Evolutionary conservation across 805 yeast species (phyloP).

Genomic region (Saccharomycopsis amapae): DNA sequence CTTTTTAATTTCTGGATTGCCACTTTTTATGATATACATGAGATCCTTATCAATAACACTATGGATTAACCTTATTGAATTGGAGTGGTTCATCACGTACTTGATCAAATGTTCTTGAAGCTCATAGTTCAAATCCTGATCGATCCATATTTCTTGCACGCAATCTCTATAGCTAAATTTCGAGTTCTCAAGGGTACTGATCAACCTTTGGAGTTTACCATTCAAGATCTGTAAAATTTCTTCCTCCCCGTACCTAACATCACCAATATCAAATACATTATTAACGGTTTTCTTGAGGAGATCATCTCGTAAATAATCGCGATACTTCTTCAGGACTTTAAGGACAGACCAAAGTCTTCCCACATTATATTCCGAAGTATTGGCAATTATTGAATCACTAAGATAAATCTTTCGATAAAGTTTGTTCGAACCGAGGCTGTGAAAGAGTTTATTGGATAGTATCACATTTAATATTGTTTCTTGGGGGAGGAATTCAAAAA

Average conservation of each 20-base stretch:
- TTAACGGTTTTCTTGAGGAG: background rate
- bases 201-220: background rate
- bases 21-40: background rate
- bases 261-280: background rate
- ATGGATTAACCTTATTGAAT: background rate
- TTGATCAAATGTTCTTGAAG: constrained; percentile 1
- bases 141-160: constrained; percentile 17
- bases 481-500: constrained; percentile 13
- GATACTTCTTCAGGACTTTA: background rate
- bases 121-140: constrained; percentile 9
- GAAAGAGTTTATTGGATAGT: background rate
- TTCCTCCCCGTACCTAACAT: background rate
- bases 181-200: background rate
- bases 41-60: background rate
- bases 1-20: background rate
- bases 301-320: background rate
- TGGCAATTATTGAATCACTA: constrained; percentile 3
- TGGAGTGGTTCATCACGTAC: background rate
- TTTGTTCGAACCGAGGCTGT: background rate
- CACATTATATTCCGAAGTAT: background rate
- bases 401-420: constrained; percentile 8
- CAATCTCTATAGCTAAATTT: background rate
- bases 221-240: background rate
- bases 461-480: background rate
- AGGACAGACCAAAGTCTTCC: constrained; percentile 11